Evolutionary conservation across 805 yeast species (phyloP).

Genomic region (Jamesozyma piceae): DNA sequence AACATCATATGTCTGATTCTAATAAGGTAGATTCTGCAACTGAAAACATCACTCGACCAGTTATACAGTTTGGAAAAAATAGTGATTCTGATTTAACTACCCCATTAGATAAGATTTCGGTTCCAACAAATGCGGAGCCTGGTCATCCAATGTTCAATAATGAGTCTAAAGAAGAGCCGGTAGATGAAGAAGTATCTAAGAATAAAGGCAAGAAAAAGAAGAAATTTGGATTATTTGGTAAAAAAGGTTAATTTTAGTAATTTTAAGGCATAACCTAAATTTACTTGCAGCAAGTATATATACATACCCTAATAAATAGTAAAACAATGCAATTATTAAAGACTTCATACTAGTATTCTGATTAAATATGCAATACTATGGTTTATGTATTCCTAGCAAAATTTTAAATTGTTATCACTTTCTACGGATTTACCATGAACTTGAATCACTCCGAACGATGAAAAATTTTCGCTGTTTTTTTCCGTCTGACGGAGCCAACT

Average conservation of each 20-base stretch:
- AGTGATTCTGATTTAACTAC: conserved; percentile 1
- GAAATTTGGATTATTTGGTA: conserved; percentile 22
- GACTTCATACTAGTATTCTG: too few relatives aligned
- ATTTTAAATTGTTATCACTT: background rate
- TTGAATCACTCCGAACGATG: background rate
- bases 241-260: conserved; percentile 14
- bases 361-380: too few relatives aligned
- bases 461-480: background rate
- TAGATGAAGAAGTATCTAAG: conserved; percentile 2
- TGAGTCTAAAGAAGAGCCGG: conserved; percentile 1
- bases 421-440: too few relatives aligned
- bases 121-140: conserved; percentile 4
- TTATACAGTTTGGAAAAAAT: conserved; percentile 3
- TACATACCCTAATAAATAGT: too few relatives aligned
- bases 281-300: too few relatives aligned
- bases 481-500: background rate
- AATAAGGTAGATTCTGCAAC: background rate
- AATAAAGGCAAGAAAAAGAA: conserved; percentile 22
- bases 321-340: too few relatives aligned
- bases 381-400: too few relatives aligned
- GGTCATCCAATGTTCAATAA: background rate
- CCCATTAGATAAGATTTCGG: conserved; percentile 4
- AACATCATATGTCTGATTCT: background rate
- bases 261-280: background rate
- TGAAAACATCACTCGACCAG: background rate